Percentiles rank a stretch among this genome's conserved stretches.
Evolutionary conservation across 2,329 filamentous ascomycete genomes (phyloP).

Genomic region (Amauroascus niger): DNA sequence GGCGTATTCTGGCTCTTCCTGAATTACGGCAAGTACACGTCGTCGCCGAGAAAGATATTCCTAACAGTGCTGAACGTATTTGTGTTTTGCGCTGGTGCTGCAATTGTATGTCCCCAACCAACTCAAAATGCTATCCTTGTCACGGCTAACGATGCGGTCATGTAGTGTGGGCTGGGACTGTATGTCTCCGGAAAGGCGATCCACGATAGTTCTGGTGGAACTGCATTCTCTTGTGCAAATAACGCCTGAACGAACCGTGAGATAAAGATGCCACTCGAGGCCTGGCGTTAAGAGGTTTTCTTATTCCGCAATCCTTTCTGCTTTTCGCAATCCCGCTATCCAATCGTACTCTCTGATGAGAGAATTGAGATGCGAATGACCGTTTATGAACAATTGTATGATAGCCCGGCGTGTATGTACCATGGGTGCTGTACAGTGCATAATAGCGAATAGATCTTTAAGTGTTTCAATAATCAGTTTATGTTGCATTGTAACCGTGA

Average conservation of each 20-base stretch:
- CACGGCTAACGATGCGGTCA: slow-evolving; percentile 12
- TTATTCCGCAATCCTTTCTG: too few species aligned
- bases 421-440: too few species aligned
- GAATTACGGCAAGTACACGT: slow-evolving; percentile 36
- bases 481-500: too few species aligned
- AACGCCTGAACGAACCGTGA: not conserved
- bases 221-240: slow-evolving; percentile 32
- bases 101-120: slow-evolving; percentile 22
- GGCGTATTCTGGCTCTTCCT: slow-evolving; percentile 42
- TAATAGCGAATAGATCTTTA: too few species aligned
- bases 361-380: not conserved
- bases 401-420: not conserved
- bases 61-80: slow-evolving; percentile 39
- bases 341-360: too few species aligned
- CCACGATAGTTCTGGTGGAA: slow-evolving; percentile 25
- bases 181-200: slow-evolving; percentile 36
- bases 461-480: too few species aligned
- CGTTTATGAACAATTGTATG: not conserved
- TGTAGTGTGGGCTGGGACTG: slow-evolving; percentile 33
- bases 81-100: slow-evolving; percentile 31
- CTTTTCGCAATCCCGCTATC: too few species aligned
- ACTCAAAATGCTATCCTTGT: not conserved
- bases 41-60: slow-evolving; percentile 36
- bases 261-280: too few species aligned
- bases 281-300: too few species aligned